Percentiles rank a stretch among this genome's conserved stretches.
phyloP scores from a whole-genome alignment of 495 filamentous ascomycete species.

The Pseudotulostoma volvatum region DNA sequence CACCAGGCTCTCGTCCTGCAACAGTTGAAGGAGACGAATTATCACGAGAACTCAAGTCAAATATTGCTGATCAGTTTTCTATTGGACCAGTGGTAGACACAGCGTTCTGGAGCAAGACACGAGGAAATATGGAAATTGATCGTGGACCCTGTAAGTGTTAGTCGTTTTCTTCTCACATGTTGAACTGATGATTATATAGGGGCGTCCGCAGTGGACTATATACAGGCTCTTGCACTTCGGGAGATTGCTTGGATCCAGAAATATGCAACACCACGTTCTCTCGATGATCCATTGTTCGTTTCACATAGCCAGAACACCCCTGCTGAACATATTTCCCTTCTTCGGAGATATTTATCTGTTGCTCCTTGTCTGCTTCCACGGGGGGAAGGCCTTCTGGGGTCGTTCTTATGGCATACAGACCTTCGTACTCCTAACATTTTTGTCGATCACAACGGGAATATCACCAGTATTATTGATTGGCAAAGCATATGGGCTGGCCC shows the following conservation, averaged over 20 bases:
- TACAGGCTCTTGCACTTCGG: constrained; percentile 10
- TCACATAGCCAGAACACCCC: constrained; percentile 11
- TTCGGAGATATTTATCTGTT: constrained; percentile 11
- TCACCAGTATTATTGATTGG: constrained; percentile 22
- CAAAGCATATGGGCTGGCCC: constrained; percentile 13
- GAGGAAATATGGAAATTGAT: constrained; percentile 10
- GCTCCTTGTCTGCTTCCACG: constrained; percentile 14
- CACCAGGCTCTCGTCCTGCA: constrained; percentile 2
- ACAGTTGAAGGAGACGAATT: constrained; percentile 6
- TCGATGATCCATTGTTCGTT: constrained; percentile 6
- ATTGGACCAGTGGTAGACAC: constrained; percentile 17
- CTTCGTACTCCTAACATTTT: constrained; percentile 22
- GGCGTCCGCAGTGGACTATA: constrained; percentile 10
- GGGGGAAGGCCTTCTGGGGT: constrained; percentile 7
- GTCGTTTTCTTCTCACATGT: background rate
- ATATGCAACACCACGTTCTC: constrained; percentile 9
- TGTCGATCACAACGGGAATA: constrained; percentile 9
- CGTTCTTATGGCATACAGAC: constrained; percentile 20
- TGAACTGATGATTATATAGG: constrained; percentile 10
- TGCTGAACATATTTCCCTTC: constrained; percentile 8
- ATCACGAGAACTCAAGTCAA: constrained; percentile 6
- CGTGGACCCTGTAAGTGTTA: constrained; percentile 19
- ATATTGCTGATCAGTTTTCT: constrained; percentile 9
- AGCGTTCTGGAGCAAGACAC: constrained; percentile 16
- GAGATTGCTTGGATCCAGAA: constrained; percentile 14